Base-by-base conservation (phyloP, 2,329 filamentous ascomycete genomes). In the Chaetomiaceae sp. region DNA sequence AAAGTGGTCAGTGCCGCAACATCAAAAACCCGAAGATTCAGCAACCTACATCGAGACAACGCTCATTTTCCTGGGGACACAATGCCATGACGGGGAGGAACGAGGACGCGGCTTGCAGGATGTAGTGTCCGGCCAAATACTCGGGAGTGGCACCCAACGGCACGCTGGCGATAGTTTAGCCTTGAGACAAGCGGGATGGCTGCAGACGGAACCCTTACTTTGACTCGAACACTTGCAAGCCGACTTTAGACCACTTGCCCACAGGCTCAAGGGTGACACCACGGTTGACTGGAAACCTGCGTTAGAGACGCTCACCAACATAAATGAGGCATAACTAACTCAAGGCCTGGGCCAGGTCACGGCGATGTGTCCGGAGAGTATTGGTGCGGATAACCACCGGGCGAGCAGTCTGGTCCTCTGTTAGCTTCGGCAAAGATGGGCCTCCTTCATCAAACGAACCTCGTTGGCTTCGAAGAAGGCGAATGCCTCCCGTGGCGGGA, bases 381-480 rank as follows among this genome's bases (percentile, higher is more conserved):
- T 99, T 99, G 59, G 94, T 97, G 66, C 94, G 86, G 68, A 99
- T 95, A 61, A 99, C 94, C 54, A 99, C 85, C 4, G 94, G 94
- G 47, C 94, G 84, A 14, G 91, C 84, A 45, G 37, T 64, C 55
- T 60, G n/a, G 8, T 4, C 5, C 2, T 3, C 17, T 11, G n/a
- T 56, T 25, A 55, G 45, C n/a, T 14, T 8, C 14, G 29, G 9
- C 6, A 3, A 20, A 17, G 17, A 31, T 7, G 6, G 2, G 23
- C 1, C 3, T 4, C 14, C 11, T n/a, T 27, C 7, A 9, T 6
- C 20, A 11, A 25, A 44, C 56, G 33, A 14, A 60, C 91, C 74
- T 99, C 94, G 83, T 99, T 99, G 64, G 92, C 92, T 74, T 99
- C 94, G 75, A 99, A 97, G 74, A 99, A 99, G 51, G 91, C 91